phyloP scores from a whole-genome alignment of 352 stramenopile species.

The Pythium monospermum region DNA sequence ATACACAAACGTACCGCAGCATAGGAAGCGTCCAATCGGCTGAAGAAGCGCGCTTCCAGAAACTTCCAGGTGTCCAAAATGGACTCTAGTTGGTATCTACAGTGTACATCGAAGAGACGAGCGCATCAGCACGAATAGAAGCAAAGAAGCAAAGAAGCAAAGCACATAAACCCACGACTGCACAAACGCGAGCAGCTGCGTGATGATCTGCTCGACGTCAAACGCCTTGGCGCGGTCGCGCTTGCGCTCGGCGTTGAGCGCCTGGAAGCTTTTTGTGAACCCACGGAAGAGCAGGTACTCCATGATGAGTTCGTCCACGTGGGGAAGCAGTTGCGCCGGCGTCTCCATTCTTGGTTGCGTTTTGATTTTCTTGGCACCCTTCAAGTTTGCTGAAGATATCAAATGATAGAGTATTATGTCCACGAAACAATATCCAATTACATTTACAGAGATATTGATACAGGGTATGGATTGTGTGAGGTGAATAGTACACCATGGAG shows the following conservation, averaged over 20 bases:
- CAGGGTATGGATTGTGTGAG: no score
- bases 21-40: constrained; percentile 72
- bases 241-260: constrained; percentile 66
- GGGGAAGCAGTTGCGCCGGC: constrained; percentile 47
- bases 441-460: no score
- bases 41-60: constrained; percentile 73
- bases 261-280: constrained; percentile 85
- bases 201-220: constrained; percentile 73
- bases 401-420: constrained; percentile 14
- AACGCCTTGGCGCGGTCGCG: constrained; percentile 66
- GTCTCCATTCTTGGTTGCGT: constrained; percentile 11
- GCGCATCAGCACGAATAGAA: background rate
- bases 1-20: constrained; percentile 26
- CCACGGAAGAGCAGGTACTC: constrained; percentile 84
- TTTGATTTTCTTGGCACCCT: background rate
- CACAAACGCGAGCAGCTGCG: constrained; percentile 53
- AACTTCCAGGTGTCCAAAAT: constrained; percentile 81
- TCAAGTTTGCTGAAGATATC: constrained; percentile 9
- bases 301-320: constrained; percentile 82
- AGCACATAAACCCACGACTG: constrained; percentile 33
- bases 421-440: background rate
- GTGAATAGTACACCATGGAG: no score
- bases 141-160: background rate
- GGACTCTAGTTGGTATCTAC: constrained; percentile 74
- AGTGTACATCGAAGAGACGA: background rate